Evolutionary conservation across 108 stramenopile species (phyloP).

Genomic region (Fragilariopsis cylindrus): DNA sequence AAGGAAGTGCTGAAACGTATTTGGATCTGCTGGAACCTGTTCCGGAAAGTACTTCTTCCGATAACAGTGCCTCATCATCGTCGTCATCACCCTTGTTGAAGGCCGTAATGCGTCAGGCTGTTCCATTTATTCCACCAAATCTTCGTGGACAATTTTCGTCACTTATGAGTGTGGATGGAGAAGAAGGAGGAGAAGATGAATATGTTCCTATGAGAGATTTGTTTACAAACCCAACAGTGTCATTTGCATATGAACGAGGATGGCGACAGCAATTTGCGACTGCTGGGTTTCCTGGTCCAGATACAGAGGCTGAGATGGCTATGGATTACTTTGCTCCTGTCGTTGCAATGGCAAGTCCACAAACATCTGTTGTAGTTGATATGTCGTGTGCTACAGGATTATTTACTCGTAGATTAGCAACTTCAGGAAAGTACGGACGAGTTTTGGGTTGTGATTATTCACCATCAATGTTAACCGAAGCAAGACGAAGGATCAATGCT

Average conservation of each 20-base stretch:
- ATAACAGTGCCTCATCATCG: conserved; percentile 9
- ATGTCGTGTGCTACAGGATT: conserved; percentile 95
- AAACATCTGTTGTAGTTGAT: conserved; percentile 76
- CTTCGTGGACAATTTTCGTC: conserved; percentile 51
- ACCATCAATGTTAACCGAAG: conserved; percentile 89
- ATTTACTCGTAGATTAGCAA: conserved; percentile 87
- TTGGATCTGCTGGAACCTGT: conserved; percentile 67
- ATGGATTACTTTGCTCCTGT: conserved; percentile 79
- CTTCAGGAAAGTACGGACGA: conserved; percentile 65
- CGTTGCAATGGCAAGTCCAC: conserved; percentile 26
- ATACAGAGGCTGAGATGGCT: conserved; percentile 82
- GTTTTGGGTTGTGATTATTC: conserved; percentile 94
- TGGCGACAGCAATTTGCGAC: conserved; percentile 90
- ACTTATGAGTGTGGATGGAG: conserved; percentile 13
- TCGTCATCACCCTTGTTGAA: conserved; percentile 24
- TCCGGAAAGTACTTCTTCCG: conserved; percentile 15
- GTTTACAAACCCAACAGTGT: conserved; percentile 87
- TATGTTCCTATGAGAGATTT: conserved; percentile 64
- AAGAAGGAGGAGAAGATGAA: conserved; percentile 24
- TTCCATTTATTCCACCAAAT: conserved; percentile 69
- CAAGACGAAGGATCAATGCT: conserved; percentile 68
- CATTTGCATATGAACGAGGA: conserved; percentile 93
- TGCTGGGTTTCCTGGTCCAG: conserved; percentile 93
- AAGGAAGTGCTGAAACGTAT: conserved; percentile 64
- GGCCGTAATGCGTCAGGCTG: conserved; percentile 19